Evolutionary conservation across 1,139 yeast genomes (phyloP).

Genomic region (Petasospora rhodanensis): DNA sequence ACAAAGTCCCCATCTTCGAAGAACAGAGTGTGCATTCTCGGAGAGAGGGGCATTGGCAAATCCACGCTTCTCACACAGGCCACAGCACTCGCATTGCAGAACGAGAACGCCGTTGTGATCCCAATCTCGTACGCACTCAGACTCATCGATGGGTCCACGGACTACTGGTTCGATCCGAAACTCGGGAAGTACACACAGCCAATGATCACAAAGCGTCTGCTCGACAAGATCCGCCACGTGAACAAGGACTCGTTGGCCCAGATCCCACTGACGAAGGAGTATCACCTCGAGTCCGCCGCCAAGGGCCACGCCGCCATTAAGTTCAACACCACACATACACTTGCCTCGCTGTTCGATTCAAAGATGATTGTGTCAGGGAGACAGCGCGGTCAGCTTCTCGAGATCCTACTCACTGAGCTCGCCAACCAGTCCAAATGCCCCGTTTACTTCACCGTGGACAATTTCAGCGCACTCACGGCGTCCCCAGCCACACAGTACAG

Average conservation of each 20-base stretch:
- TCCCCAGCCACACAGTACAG: constrained; percentile 57
- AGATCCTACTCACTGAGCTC: constrained; percentile 52
- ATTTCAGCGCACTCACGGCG: constrained; percentile 62
- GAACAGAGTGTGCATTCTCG: constrained; percentile 58
- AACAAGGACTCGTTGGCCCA: constrained; percentile 49
- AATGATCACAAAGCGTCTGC: constrained; percentile 62
- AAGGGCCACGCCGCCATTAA: constrained; percentile 33
- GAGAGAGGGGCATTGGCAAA: constrained; percentile 79
- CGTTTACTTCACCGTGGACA: constrained; percentile 69
- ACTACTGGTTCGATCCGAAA: constrained; percentile 53
- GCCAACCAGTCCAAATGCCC: constrained; percentile 41
- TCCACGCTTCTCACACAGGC: constrained; percentile 69
- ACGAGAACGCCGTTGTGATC: constrained; percentile 51
- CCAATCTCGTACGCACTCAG: constrained; percentile 63
- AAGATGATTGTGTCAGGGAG: constrained; percentile 31
- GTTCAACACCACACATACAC: constrained; percentile 40
- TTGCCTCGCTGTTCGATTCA: constrained; percentile 40
- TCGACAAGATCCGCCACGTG: constrained; percentile 52
- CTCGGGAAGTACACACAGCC: constrained; percentile 66
- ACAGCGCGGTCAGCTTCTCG: constrained; percentile 40
- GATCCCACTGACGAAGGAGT: constrained; percentile 46
- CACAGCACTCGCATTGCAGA: constrained; percentile 51
- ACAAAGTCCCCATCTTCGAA: constrained; percentile 29
- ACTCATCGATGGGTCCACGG: constrained; percentile 68
- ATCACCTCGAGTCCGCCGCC: constrained; percentile 31